Evolutionary conservation across 2,329 filamentous ascomycete genomes (phyloP).

Genomic region (Beauveria medogensis): DNA sequence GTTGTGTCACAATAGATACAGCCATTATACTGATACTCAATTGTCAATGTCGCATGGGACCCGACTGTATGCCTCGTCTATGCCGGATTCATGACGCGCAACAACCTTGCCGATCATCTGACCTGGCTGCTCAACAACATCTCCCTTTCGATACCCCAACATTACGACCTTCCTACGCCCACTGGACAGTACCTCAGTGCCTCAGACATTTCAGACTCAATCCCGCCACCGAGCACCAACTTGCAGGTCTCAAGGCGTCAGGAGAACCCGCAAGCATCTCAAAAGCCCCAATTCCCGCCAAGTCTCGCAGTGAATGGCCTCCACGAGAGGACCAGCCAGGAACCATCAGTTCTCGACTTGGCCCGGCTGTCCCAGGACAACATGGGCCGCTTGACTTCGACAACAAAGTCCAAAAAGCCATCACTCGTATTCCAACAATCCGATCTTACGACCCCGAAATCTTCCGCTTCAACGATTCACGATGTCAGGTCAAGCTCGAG

Average conservation of each 20-base stretch:
- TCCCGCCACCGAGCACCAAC: not conserved
- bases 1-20: not conserved
- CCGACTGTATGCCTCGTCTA: not conserved
- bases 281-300: not conserved
- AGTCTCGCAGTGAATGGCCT: not conserved
- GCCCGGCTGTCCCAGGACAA: slow-evolving; percentile 17
- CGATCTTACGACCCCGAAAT: slow-evolving; percentile 33
- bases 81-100: slow-evolving; percentile 51
- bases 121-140: slow-evolving; percentile 48
- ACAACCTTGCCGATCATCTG: slow-evolving; percentile 50
- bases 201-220: slow-evolving; percentile 1
- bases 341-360: not conserved
- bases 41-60: not conserved
- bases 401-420: slow-evolving; percentile 36
- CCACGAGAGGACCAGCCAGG: not conserved
- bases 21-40: not conserved
- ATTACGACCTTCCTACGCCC: slow-evolving; percentile 29
- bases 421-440: slow-evolving; percentile 34
- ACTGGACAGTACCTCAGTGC: slow-evolving; percentile 16
- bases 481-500: not conserved
- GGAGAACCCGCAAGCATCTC: not conserved
- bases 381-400: slow-evolving; percentile 39
- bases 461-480: slow-evolving; percentile 5
- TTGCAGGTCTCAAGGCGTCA: not conserved
- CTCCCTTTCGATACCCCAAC: slow-evolving; percentile 30